Base-by-base conservation (phyloP, 331 rosid genomes). In the Rosa hybrid region DNA sequence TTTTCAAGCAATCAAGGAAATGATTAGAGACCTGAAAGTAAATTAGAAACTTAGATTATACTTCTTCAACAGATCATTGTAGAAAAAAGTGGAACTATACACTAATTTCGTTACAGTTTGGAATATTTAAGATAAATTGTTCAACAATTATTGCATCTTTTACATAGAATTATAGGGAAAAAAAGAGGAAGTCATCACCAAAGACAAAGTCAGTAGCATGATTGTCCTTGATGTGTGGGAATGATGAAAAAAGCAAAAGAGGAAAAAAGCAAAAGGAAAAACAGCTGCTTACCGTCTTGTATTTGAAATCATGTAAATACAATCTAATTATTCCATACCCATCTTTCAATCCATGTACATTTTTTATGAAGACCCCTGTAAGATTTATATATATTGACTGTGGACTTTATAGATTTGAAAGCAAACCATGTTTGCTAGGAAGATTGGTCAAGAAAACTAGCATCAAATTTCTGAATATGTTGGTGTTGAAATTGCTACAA, bases 191-290 rank as follows among this genome's bases (percentile, higher is more conserved):
- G 49, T 39, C 0, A 45, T 45, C 34, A 82, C 64, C 70, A 53
- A 81, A 48, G 72, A 79, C 44, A 81, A 38, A 77, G 76, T 48
- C 80, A 72, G 69, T 8, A 42, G 51, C 18, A 71, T 62, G 72
- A 81, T 12, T 56, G 89, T 75, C 80, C 80, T 83, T 60, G 79
- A 44, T 68, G 81, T 44, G 78, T 78, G 77, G 88, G 85, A 84
- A 78, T 82, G 75, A 79, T n/a, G 49, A 53, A 63, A 77, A 85
- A 81, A 72, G 84, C 41, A 42, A 74, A 85, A 57, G 76, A 84
- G 27, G 45, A 50, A 78, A 50, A 82, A 84, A 68, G 69, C 1
- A 1, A 38, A 44, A 39, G 79, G 79, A 62, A 64, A 51, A 41
- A 57, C 39, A 63, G 39, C 53, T 50, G 20, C 56, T 67, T 14